Evolutionary conservation across 306 rosid species (phyloP), one percentile per base, ranked within the genome.

Genomic region (Malus orientalis): DNA sequence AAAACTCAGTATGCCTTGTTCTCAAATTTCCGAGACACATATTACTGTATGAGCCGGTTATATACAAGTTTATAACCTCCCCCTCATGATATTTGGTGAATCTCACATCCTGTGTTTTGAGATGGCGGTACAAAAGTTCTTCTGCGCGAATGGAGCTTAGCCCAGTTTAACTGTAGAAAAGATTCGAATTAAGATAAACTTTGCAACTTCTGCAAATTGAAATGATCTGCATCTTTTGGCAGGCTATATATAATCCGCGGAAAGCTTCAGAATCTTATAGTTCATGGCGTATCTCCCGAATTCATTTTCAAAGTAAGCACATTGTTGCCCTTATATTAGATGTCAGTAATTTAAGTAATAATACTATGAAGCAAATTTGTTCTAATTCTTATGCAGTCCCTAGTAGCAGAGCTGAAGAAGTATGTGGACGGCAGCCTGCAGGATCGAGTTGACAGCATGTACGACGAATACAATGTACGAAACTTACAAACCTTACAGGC

Each of bases 201-300:
- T 69, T 57, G 29, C 11, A 22, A 36, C 30, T 58, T 60, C 23
- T 49, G 5, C 40, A 11, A 74, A 74, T 11, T 62, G 30, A 74
- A 25, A 9, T 40, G 25, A 36, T 69, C 25, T 44, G 15, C 16
- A 11, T 65, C 12, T 33, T 40, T 71, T 14, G 19, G 58, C 79
- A 93, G 98, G 88, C 40, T 93, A 65, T 90, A 91, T 74, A 63
- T 47, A 5, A 85, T 87, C 82, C 94, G 90, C 54, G 76, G 89
- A 72, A 91, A 87, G 85, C 96, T 93, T 40, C 90, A 85, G 68
- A 84, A 79, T 61, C 85, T 93, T 15, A 81, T 81, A 70, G 88
- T 67, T 65, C 93, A 91, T 63, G 84, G 88, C 10, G 87, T 93
- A 53, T 74, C 86, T 72, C 86, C 93, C 12, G 82, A 85, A 22